Evolutionary conservation across 768 basidiomycete species (phyloP), one percentile per base, ranked within the genome.

Genomic region (Tephrocybe sp.): DNA sequence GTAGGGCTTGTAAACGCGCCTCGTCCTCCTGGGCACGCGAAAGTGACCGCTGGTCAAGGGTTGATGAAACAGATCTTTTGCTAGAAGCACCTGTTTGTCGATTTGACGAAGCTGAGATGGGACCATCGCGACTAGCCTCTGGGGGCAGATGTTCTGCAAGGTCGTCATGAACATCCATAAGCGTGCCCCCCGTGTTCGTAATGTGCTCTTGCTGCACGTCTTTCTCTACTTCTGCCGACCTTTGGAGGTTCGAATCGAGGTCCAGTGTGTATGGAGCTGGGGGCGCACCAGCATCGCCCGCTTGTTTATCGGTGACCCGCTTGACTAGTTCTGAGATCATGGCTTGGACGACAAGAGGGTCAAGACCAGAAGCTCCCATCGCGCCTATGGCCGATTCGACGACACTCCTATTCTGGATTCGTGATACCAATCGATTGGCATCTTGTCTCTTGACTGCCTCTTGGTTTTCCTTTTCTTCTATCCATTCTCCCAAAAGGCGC

Each of bases 161-260:
- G 18, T 28, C 24, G 21, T 18, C 36, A 17, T 48, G n/a, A 23
- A 10, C 25, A 9, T 40, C 46, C 33, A 37, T 28, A 30, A 39
- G 48, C 26, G 8, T 18, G 25, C 14, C 15, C 44, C 42, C 52
- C 17, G n/a, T 10, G 28, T 6, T 55, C 14, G 23, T 24, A 48
- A 45, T 58, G 57, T 4, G 60, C 52, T 18, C 61, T 52, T 46
- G 48, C 21, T 68, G 65, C 59, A 26, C 33, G 44, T 54, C 58
- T 1, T 59, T 59, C 28, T 63, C 60, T 10, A 53, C 3, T 43
- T 61, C 52, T 2, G 53, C 51, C n/a, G 50, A 37, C 23, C 26
- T 39, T 25, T 21, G 53, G 12, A 33, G 24, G 20, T 33, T 34
- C 33, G 30, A 15, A 23, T 30, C 21, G 32, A 14, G 30, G 5